Evolutionary conservation across 108 stramenopile species (phyloP), one percentile per base, ranked within the genome.

Genomic region (Nitzschia inconspicua): DNA sequence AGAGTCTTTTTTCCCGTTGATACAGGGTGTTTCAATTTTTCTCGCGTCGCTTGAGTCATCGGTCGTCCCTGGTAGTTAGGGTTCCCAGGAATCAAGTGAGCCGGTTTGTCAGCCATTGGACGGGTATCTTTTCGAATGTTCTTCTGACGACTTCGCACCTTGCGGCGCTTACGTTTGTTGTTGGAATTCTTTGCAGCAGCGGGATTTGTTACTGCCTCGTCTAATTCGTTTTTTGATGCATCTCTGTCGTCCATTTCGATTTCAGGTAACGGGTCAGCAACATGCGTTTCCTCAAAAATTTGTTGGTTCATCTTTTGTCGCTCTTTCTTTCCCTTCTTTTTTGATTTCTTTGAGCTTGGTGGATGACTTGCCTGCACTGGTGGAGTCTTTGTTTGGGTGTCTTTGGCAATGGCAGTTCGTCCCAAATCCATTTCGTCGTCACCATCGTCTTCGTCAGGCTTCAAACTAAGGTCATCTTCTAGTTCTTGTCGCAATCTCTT

Each of bases 91-190:
- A 73, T 42, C 23, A 91, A 58, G 66, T 88, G 84, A 9, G 68
- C 51, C 22, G 89, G 89, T 55, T 85, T 87, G 23, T 81, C 61
- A 14, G 72, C 71, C 5, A 35, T 55, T 2, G 66, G 11, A 36
- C 89, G 84, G 44, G 65, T 75, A 53, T 91, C 89, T 50, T 91
- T 91, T 25, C 72, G 57, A 63, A 91, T 88, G 47, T 91, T 91
- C 82, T 91, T 91, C 73, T 91, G 89, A 16, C 78, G 75, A 40
- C 79, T 81, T 27, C 89, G 79, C 4, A 83, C 57, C 63, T 91
- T 91, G 24, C 32, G 44, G 1, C 70, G 60, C 46, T 73, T 73
- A 9, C 63, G 39, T 30, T 47, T 42, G 3, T 55, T 36, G 24
- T 30, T 49, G 53, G 16, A 23, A 46, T 30, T 41, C 19, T 65